Evolutionary conservation across 163 green algal genomes (phyloP).

Genomic region (Prototheca wickerhamii): DNA sequence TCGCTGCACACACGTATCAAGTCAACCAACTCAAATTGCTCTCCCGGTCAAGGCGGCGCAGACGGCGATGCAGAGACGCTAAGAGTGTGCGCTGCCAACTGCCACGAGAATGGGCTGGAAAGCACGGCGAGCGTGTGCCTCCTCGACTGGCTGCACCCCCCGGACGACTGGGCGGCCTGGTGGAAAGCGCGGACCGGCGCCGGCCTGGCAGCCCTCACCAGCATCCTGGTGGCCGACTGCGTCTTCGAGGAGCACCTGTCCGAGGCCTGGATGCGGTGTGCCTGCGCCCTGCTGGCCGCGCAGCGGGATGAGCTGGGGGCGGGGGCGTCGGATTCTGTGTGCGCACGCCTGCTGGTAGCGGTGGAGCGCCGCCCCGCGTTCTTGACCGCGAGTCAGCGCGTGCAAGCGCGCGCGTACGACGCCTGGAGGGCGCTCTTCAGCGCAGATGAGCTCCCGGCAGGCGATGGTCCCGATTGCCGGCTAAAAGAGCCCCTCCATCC

Average conservation of each 20-base stretch:
- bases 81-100: not conserved
- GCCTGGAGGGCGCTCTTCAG: slow-evolving; percentile 16
- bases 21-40: not conserved
- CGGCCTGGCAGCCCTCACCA: too few relatives aligned
- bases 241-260: slow-evolving; percentile 15
- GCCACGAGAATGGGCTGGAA: slow-evolving; percentile 4
- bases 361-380: slow-evolving; percentile 10
- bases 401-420: slow-evolving; percentile 9
- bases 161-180: not conserved
- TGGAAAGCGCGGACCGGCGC: not conserved
- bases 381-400: not conserved
- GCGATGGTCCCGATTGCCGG: too few relatives aligned
- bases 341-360: slow-evolving; percentile 14
- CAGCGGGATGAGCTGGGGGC: not conserved
- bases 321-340: too few relatives aligned
- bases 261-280: slow-evolving; percentile 13
- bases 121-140: slow-evolving; percentile 4
- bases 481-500: too few relatives aligned
- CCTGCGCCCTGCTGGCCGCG: not conserved
- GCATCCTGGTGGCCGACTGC: slow-evolving; percentile 16
- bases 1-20: too few relatives aligned
- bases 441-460: not conserved
- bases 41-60: not conserved
- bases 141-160: slow-evolving; percentile 16
- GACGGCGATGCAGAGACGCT: slow-evolving; percentile 2